Conservation (phyloP, 805 yeast species). For the Ogataea henricii region DNA sequence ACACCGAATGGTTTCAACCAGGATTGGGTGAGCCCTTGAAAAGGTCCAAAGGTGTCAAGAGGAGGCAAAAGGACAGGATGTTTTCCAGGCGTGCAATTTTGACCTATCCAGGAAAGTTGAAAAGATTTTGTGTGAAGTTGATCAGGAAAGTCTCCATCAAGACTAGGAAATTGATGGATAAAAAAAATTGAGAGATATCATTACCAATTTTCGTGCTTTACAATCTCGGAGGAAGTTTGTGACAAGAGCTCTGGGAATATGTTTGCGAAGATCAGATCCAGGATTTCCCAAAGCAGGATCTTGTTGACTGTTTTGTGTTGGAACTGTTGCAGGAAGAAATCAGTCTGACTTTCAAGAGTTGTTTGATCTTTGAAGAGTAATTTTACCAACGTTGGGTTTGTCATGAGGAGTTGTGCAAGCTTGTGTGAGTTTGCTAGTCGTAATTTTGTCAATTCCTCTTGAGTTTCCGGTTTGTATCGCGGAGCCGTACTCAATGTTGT, state of each 20-base stretch:
- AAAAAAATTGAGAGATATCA: no score
- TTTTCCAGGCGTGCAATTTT: background rate
- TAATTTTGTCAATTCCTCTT: constrained; percentile 26
- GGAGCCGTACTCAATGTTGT: constrained; percentile 29
- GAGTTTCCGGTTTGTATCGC: constrained; percentile 33
- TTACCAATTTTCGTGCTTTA: background rate
- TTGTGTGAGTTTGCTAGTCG: constrained; percentile 16
- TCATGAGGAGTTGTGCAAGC: constrained; percentile 4
- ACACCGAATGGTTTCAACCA: background rate
- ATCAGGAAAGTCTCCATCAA: background rate
- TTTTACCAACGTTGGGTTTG: constrained; percentile 9
- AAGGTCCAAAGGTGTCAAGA: constrained; percentile 1
- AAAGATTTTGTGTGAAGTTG: background rate
- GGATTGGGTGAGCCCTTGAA: background rate
- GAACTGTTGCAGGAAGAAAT: constrained; percentile 36
- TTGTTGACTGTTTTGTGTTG: constrained; percentile 44
- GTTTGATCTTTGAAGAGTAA: constrained; percentile 10
- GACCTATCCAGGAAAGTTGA: background rate
- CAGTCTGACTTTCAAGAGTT: constrained; percentile 16
- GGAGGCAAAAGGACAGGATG: background rate
- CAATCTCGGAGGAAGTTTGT: constrained; percentile 16
- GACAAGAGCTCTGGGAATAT: constrained; percentile 39
- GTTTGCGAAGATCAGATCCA: constrained; percentile 44
- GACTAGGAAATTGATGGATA: background rate
- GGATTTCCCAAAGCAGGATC: constrained; percentile 41